Evolutionary conservation across 2,329 filamentous ascomycete species (phyloP).

Genomic region (Ophiostoma triangulosporum): DNA sequence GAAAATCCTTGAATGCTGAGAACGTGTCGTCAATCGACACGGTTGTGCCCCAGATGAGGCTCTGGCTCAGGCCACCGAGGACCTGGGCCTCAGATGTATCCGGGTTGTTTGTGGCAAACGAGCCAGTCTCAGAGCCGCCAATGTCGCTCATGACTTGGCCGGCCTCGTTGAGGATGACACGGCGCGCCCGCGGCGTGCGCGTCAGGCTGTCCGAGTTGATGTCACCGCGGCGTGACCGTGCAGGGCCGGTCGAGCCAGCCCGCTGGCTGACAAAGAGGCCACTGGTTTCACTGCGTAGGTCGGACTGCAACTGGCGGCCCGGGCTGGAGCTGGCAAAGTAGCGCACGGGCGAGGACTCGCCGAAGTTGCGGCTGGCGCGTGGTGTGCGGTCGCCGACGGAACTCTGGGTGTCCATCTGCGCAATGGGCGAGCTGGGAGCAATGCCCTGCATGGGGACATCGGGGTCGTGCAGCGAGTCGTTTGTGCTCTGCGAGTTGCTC

Average conservation of each 20-base stretch:
- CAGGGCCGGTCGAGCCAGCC: slow-evolving; percentile 39
- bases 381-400: slow-evolving; percentile 53
- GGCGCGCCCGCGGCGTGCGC: slow-evolving; percentile 38
- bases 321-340: slow-evolving; percentile 87
- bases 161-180: slow-evolving; percentile 41
- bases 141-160: slow-evolving; percentile 44
- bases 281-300: slow-evolving; percentile 71
- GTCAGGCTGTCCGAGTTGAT: slow-evolving; percentile 68
- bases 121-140: slow-evolving; percentile 41
- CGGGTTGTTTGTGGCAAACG: slow-evolving; percentile 53
- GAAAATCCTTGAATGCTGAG: slow-evolving; percentile 77
- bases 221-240: slow-evolving; percentile 55
- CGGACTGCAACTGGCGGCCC: slow-evolving; percentile 48
- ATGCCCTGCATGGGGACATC: slow-evolving; percentile 17
- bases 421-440: slow-evolving; percentile 44
- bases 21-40: slow-evolving; percentile 87
- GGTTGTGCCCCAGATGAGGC: slow-evolving; percentile 94
- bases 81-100: slow-evolving; percentile 85
- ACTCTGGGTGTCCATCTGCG: slow-evolving; percentile 45
- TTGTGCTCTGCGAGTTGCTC: slow-evolving; percentile 41
- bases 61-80: slow-evolving; percentile 67
- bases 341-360: slow-evolving; percentile 77
- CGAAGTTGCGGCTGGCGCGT: slow-evolving; percentile 41
- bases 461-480: slow-evolving; percentile 11
- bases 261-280: slow-evolving; percentile 67